Percentiles rank a stretch among this genome's conserved stretches.
Conservation (phyloP, 345 rosid species). For the Dipteronia dyeriana region DNA sequence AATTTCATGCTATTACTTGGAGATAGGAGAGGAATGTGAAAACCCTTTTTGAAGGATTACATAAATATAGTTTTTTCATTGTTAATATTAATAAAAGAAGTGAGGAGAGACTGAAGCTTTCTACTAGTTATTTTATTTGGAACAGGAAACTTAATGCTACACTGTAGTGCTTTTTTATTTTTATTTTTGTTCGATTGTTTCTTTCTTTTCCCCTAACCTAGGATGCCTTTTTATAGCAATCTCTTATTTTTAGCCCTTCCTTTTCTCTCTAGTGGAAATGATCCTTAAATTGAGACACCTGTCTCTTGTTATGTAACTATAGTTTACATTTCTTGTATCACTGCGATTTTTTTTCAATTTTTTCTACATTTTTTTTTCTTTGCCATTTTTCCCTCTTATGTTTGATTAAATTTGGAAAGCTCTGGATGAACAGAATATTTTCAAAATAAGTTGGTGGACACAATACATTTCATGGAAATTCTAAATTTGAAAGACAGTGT, state of each 20-base stretch:
- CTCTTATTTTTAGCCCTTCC: neutral
- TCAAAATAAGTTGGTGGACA: slow-evolving; percentile 99
- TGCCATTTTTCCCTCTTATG: neutral
- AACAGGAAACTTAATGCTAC: neutral
- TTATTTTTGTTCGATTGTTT: too few relatives aligned
- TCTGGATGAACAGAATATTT: slow-evolving; percentile 77
- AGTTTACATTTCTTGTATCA: neutral
- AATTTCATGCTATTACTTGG: neutral
- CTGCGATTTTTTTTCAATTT: neutral
- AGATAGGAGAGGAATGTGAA: neutral
- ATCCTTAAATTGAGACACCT: neutral
- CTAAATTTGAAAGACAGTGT: slow-evolving; percentile 92
- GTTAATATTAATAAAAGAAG: neutral
- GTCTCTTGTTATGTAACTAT: neutral
- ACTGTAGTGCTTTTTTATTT: neutral
- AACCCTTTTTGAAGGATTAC: neutral
- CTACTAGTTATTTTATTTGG: neutral
- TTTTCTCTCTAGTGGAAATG: neutral
- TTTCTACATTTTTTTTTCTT: slow-evolving; percentile 5
- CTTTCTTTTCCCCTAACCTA: neutral
- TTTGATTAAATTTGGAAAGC: slow-evolving; percentile 8
- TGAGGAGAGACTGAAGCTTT: slow-evolving; percentile 4
- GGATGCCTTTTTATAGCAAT: neutral
- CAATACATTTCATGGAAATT: slow-evolving; percentile 99
- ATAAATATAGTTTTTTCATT: neutral